Evolutionary conservation across 108 stramenopile species (phyloP).

Genomic region (Schizochytrium sp.): DNA sequence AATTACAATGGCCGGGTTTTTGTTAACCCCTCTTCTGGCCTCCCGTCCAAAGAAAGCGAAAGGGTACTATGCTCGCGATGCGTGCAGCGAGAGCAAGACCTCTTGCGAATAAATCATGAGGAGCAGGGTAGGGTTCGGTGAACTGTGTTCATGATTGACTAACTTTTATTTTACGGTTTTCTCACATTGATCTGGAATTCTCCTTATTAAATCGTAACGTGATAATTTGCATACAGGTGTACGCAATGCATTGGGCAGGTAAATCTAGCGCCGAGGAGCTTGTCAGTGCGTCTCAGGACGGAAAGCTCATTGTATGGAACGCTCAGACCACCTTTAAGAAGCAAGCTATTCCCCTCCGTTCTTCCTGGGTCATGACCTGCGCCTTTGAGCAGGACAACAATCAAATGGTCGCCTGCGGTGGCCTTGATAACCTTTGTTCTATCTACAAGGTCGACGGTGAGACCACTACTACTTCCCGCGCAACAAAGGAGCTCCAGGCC

Average conservation of each 20-base stretch:
- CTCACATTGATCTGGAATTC: too few species aligned
- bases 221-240: constrained; percentile 74
- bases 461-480: constrained; percentile 69
- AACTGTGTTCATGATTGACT: too few species aligned
- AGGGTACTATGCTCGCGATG: too few species aligned
- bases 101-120: too few species aligned
- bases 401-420: constrained; percentile 95
- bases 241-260: constrained; percentile 95
- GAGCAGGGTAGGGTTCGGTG: too few species aligned
- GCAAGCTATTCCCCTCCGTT: constrained; percentile 89
- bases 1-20: neutral
- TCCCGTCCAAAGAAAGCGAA: too few species aligned
- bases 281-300: constrained; percentile 95
- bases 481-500: constrained; percentile 89
- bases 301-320: constrained; percentile 98
- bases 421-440: constrained; percentile 97
- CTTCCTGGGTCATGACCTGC: constrained; percentile 98
- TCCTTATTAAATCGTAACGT: too few species aligned
- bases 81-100: too few species aligned
- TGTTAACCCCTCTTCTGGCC: too few species aligned
- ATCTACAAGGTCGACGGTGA: constrained; percentile 87
- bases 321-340: constrained; percentile 67
- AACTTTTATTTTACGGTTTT: too few species aligned
- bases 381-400: constrained; percentile 92
- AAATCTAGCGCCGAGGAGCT: constrained; percentile 75